Evolutionary conservation across 805 yeast species (phyloP).

Genomic region (Myxozyma neotropica): DNA sequence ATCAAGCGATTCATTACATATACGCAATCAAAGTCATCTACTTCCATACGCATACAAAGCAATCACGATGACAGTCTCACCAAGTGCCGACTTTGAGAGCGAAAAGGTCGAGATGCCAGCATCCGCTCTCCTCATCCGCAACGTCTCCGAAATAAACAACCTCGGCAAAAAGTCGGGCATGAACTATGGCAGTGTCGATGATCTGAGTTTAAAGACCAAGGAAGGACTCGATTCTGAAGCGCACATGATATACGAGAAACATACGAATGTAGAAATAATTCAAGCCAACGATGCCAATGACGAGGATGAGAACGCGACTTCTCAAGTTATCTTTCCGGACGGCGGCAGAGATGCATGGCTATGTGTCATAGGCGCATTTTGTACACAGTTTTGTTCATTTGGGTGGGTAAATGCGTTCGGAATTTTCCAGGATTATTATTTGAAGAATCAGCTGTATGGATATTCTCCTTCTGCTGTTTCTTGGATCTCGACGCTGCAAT

Average conservation of each 20-base stretch:
- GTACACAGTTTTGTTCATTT: constrained; percentile 60
- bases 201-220: constrained; percentile 1
- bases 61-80: too few relatives aligned
- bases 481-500: constrained; percentile 44
- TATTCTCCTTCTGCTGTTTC: constrained; percentile 40
- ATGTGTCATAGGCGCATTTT: constrained; percentile 56
- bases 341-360: constrained; percentile 61
- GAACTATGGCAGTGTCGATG: constrained; percentile 8
- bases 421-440: constrained; percentile 40
- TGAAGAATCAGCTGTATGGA: constrained; percentile 33
- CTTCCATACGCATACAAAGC: too few relatives aligned
- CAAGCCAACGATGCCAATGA: background rate
- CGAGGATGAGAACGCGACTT: background rate
- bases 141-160: background rate
- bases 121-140: background rate
- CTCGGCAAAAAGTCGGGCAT: background rate
- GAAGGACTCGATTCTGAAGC: background rate
- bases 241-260: background rate
- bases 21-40: too few relatives aligned
- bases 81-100: background rate
- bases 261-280: background rate
- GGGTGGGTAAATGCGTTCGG: constrained; percentile 50
- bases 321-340: constrained; percentile 47
- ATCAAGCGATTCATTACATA: too few relatives aligned
- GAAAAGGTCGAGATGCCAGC: background rate